A percentile compares a stretch with the other conserved stretches of the same genome.
phyloP scores from a whole-genome alignment of 2,329 filamentous ascomycete species.

The Arthroderma uncinatum region DNA sequence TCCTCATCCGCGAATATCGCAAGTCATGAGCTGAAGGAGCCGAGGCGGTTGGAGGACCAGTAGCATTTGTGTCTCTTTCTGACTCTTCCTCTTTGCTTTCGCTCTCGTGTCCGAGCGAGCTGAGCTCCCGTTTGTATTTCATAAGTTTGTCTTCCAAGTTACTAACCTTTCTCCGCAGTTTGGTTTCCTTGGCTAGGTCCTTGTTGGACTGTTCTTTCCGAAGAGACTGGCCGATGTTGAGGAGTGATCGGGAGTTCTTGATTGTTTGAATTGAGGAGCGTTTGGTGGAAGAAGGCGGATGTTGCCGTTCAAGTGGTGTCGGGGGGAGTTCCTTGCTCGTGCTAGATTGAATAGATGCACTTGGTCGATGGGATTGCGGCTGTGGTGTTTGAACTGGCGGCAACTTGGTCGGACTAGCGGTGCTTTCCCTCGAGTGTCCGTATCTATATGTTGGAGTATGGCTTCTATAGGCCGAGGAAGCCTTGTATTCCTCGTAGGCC shows the following conservation, averaged over 20 bases:
- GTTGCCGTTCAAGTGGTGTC: not conserved
- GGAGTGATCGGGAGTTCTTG: not conserved
- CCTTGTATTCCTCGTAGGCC: slow-evolving; percentile 45
- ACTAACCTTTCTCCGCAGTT: slow-evolving; percentile 49
- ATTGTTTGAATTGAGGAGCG: not conserved
- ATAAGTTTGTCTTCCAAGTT: slow-evolving; percentile 50
- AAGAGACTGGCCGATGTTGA: slow-evolving; percentile 17
- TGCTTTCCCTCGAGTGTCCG: not conserved
- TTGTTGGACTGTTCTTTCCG: slow-evolving; percentile 43
- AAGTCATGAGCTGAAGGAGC: slow-evolving; percentile 3
- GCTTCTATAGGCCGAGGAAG: slow-evolving; percentile 12
- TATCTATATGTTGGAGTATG: not conserved
- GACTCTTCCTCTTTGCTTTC: slow-evolving; percentile 18
- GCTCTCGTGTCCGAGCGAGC: not conserved
- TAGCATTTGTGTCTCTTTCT: slow-evolving; percentile 16
- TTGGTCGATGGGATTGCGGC: not conserved
- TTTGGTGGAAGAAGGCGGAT: not conserved
- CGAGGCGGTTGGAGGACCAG: slow-evolving; percentile 15
- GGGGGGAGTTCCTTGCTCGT: slow-evolving; percentile 1
- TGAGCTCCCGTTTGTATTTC: slow-evolving; percentile 44
- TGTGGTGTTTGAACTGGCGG: slow-evolving; percentile 5
- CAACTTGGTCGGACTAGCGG: slow-evolving; percentile 5
- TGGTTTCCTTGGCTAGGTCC: slow-evolving; percentile 47
- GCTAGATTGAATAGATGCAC: not conserved
- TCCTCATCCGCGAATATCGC: slow-evolving; percentile 20